Evolutionary conservation across 129 eudicot species (phyloP), one percentile per base, ranked within the genome.

Genomic region (Rutidosis leptorrhynchoides): DNA sequence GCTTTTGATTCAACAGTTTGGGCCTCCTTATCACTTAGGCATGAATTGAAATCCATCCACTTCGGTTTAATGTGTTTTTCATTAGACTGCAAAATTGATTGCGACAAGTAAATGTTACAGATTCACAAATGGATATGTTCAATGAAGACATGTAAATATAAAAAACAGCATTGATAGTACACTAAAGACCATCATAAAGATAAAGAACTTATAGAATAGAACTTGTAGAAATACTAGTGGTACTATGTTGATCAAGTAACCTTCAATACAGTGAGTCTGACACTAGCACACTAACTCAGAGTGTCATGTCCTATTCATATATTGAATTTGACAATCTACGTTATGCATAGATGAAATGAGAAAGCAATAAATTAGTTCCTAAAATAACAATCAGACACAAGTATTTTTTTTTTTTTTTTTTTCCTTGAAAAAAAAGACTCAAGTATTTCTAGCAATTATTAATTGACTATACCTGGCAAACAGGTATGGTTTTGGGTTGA

Each of bases 81-180:
- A 59, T 68, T 63, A 55, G 76, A 73, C 91, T 83, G 91, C 87
- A 86, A 63, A 79, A 62, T 69, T 45, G 56, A 79, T 64, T 69
- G 71, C 59, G 80, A 80, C 62, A 77, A 72, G 21, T 29, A 59
- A 16, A 59, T 48, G 54, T 48, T 22, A 48, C 54, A 46, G 54
- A n/a, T 46, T 46, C 22, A 46, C 10, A 17, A 22, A 16, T 48
- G 54, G 4, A 60, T 28, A 72, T 52, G 51, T 12, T 70, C 40
- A 54, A 63, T 63, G 11, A 26, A 37, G 30, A 30, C 24, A 52
- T 22, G 19, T 27, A 28, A 51, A 11, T 17, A 17, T 28, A 51
- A 11, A n/a, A 67, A 67, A 28, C 20, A 67, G 28, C 43, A 37
- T 3, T 10, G 26, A 19, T 51, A 42, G 68, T 64, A 64, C 43